A percentile compares a stretch with the other conserved stretches of the same genome.
Conservation (phyloP, 1,139 yeast species). For the Sugiyamaella xylanicola region DNA sequence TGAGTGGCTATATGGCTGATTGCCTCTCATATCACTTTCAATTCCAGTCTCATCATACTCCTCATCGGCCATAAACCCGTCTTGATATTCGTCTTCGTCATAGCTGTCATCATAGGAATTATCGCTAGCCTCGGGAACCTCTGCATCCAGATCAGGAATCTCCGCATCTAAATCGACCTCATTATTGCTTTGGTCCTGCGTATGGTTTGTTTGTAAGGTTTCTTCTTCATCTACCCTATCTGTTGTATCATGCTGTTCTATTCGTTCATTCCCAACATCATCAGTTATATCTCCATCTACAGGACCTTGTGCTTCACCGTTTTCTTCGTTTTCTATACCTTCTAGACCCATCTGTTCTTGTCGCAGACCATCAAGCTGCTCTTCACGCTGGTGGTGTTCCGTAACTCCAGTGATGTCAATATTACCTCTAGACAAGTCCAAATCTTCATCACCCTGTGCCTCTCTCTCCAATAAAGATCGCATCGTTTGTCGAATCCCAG, state of each 20-base stretch:
- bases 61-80: constrained; percentile 27
- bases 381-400: constrained; percentile 13
- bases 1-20: background rate
- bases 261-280: constrained; percentile 13
- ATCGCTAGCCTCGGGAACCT: constrained; percentile 29
- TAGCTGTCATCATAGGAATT: constrained; percentile 28
- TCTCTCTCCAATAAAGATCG: constrained; percentile 32
- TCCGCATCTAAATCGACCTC: constrained; percentile 30
- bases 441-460: constrained; percentile 27
- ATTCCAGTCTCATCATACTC: constrained; percentile 21
- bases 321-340: constrained; percentile 27
- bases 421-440: constrained; percentile 20
- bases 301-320: constrained; percentile 29
- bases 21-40: constrained; percentile 19
- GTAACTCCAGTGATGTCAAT: constrained; percentile 14
- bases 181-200: constrained; percentile 13
- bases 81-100: constrained; percentile 27
- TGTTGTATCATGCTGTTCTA: constrained; percentile 16
- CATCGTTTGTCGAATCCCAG: constrained; percentile 33
- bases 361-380: background rate
- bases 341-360: constrained; percentile 5
- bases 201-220: constrained; percentile 8
- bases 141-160: constrained; percentile 23
- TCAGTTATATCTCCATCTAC: constrained; percentile 27
- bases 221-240: constrained; percentile 16